Percentiles rank a stretch among this genome's conserved stretches.
These are phyloP conservation scores for Sarcodon sp. DNA, from an alignment of 768 basidiomycete genomes.

Conservation along the genomic window DNA sequence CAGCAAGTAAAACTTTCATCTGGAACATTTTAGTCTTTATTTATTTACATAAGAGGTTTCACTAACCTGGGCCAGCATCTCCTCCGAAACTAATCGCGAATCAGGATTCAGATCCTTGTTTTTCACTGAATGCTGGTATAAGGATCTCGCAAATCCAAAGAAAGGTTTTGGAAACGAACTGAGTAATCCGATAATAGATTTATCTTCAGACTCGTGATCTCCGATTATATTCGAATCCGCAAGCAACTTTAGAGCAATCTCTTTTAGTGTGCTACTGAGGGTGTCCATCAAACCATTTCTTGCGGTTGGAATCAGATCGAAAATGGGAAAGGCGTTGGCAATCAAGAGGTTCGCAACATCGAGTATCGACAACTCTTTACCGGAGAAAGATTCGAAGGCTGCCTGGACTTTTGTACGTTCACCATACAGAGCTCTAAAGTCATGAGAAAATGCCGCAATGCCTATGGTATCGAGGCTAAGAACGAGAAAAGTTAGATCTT, in stretches of 20 bases:
- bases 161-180: conserved; percentile 10
- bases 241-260: conserved; percentile 21
- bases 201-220: conserved; percentile 14
- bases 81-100: conserved; percentile 24
- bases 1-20: conserved; percentile 25
- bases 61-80: conserved; percentile 25
- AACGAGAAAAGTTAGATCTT: background rate
- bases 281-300: conserved; percentile 11
- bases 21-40: conserved; percentile 6
- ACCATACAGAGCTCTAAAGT: conserved; percentile 41
- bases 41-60: background rate
- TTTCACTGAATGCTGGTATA: conserved; percentile 17
- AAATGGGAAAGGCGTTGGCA: conserved; percentile 15
- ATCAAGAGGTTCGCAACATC: conserved; percentile 13
- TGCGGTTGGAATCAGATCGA: conserved; percentile 19
- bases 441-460: conserved; percentile 45
- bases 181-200: conserved; percentile 24
- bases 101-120: conserved; percentile 16
- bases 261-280: conserved; percentile 17
- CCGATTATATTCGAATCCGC: conserved; percentile 16
- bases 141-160: no score
- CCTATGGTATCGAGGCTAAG: conserved; percentile 43
- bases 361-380: conserved; percentile 2
- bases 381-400: conserved; percentile 11
- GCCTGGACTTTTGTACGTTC: conserved; percentile 23